These are phyloP conservation scores for Coniophora puteana DNA, from an alignment of 1,284 basidiomycete species.

Conservation along the genomic window DNA sequence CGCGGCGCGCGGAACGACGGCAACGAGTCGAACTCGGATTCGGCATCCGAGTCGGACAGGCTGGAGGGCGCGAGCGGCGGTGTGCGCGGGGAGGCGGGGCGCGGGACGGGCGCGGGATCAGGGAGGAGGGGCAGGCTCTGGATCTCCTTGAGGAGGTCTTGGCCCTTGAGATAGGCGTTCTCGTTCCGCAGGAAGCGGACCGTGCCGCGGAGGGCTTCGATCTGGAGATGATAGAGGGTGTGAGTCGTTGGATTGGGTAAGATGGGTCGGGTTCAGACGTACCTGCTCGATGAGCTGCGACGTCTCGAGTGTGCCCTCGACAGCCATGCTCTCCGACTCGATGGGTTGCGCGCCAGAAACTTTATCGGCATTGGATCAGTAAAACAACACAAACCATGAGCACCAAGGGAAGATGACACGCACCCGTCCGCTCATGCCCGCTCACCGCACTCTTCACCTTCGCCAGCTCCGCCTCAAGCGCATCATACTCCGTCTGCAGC, in stretches of 20 bases:
- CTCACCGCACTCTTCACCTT: slow-evolving; percentile 70
- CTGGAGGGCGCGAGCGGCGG: slow-evolving; percentile 62
- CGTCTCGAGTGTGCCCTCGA: slow-evolving; percentile 80
- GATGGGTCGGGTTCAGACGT: slow-evolving; percentile 12
- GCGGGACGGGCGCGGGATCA: slow-evolving; percentile 37
- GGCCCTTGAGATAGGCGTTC: slow-evolving; percentile 89
- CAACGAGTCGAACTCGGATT: slow-evolving; percentile 41
- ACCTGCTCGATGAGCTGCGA: slow-evolving; percentile 85
- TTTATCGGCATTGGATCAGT: slow-evolving; percentile 14
- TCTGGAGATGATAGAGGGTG: slow-evolving; percentile 50
- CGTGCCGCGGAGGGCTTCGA: slow-evolving; percentile 87
- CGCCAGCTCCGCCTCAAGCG: slow-evolving; percentile 82
- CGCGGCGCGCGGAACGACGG: too few species aligned
- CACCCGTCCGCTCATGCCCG: slow-evolving; percentile 65
- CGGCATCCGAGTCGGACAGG: slow-evolving; percentile 59
- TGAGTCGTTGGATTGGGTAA: slow-evolving; percentile 11
- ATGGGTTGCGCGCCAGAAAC: slow-evolving; percentile 45
- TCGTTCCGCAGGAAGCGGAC: slow-evolving; percentile 88
- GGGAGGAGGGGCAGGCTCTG: slow-evolving; percentile 66
- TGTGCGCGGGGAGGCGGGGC: slow-evolving; percentile 49
- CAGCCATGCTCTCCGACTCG: slow-evolving; percentile 59
- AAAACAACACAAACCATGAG: neutral
- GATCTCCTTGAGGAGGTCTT: slow-evolving; percentile 82
- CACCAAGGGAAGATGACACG: slow-evolving; percentile 18
- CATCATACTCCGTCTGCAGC: slow-evolving; percentile 85